Base-by-base conservation (phyloP, 768 basidiomycete species). In the Boletus edulis region DNA sequence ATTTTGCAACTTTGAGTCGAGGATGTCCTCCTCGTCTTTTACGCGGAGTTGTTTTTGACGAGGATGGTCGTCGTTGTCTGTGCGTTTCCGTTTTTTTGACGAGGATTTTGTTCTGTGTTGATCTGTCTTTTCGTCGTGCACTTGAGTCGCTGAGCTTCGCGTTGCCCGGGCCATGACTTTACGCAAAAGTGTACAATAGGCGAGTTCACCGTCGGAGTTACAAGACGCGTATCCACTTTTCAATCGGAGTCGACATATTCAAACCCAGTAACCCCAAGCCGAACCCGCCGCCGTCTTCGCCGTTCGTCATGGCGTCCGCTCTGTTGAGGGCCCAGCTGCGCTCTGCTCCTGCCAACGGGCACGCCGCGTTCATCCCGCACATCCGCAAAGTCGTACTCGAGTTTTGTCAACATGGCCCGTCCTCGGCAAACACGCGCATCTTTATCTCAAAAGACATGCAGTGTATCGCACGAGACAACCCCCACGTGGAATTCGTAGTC, bases 311-410 rank as follows among this genome's bases (percentile, higher is more conserved):
- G 77, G 71, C 69, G 45, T 70, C 75, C 53, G 60, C 77, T 17
- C 64, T 83, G 43, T 64, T 76, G 39, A 72, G 82, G 37, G 82
- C 76, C 0, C 71, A 73, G 56, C 68, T 83, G 42, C 75, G 80
- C 59, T 83, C 91, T 0, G 65, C 68, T 24, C 86, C 86, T 24
- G 80, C 86, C 54, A 93, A 94, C 68, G 91, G 91, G 2, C 88
- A 89, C 66, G 67, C 73, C 41, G 75, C 83, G 1, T 94, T 88
- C 71, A 71, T 91, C 4, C 89, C 92, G 3, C 84, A 84, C 57
- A 77, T 89, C n/a, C 78, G 90, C 52, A 94, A 93, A 67, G 77
- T 96, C 56, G 91, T 96, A 59, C 83, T 96, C 68, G 90, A 94
- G 72, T 95, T 82, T 71, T 93, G 92, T 73, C 85, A 94, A 64